Conservation (phyloP, 495 filamentous ascomycete genomes). For the Trichoderma orchidacearum region DNA sequence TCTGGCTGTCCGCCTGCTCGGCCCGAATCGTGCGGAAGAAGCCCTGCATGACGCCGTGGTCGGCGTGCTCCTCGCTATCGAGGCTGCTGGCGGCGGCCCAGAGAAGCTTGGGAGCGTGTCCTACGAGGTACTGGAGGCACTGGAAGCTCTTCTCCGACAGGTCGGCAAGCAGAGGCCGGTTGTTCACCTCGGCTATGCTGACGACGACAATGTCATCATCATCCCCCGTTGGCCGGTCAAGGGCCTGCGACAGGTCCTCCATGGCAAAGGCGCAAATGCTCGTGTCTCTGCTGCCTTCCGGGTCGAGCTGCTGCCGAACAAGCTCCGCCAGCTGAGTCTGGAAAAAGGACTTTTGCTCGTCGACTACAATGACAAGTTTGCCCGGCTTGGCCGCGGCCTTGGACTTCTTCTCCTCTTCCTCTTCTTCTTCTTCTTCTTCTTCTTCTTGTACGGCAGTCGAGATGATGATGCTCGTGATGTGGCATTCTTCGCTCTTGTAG, state of each 20-base stretch:
- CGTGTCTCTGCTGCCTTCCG: slow-evolving; percentile 2
- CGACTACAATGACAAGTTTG: slow-evolving; percentile 7
- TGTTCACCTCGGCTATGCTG: slow-evolving; percentile 30
- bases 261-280: background rate
- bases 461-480: slow-evolving; percentile 29
- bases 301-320: slow-evolving; percentile 7
- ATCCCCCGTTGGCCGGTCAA: background rate
- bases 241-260: background rate
- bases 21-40: slow-evolving; percentile 15
- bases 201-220: slow-evolving; percentile 23
- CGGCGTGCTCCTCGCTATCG: slow-evolving; percentile 9
- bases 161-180: slow-evolving; percentile 21
- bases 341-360: background rate
- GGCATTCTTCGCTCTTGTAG: slow-evolving; percentile 9
- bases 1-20: slow-evolving; percentile 13
- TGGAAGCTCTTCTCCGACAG: slow-evolving; percentile 18
- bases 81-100: slow-evolving; percentile 12
- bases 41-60: slow-evolving; percentile 10
- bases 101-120: slow-evolving; percentile 11
- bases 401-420: slow-evolving; percentile 15
- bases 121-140: slow-evolving; percentile 21
- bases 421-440: no score
- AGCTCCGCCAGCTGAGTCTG: background rate
- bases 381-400: slow-evolving; percentile 2
- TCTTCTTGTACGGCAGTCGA: slow-evolving; percentile 11